Base-by-base conservation (phyloP, 345 rosid genomes). In the Xanthoceras sorbifolium region DNA sequence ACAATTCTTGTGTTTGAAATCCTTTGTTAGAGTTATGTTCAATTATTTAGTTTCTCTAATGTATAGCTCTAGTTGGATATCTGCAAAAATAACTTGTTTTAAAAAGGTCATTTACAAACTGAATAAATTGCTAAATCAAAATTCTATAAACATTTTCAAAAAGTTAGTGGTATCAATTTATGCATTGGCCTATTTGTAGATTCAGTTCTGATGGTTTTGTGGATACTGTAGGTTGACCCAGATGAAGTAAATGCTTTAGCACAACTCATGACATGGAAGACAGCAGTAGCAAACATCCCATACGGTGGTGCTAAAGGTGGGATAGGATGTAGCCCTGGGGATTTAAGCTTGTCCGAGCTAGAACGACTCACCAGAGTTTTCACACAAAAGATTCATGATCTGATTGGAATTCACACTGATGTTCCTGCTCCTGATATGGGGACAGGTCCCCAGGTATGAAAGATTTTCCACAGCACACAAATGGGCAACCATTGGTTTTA, bases 361-460 rank as follows among this genome's bases (percentile, higher is more conserved):
- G 99, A 96, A 82, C 83, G 99, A 46, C 92, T 96, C 20, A 96
- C 98, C 23, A 75, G 98, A 26, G 99, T 96, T 44, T 96, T 96
- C 90, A 93, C 98, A 34, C 99, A 93, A 70, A 96, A 93, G 85
- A 93, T 96, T 2, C 98, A 96, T 34, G 98, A 93, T 81, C 88
- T 96, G 32, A 88, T 96, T 4, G 99, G 99, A 59, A 84, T 90
- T 60, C 97, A 92, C 79, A 83, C 93, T 3, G 97, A 96, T 83
- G 99, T 96, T 79, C 99, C 99, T 1, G 99, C 99, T 64, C 99
- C 98, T 9, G 98, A 96, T 75, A 96, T 96, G 99, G 99, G 98
- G 68, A 96, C 98, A 1, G 92, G 93, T 76, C 91, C 99, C 29
- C 99, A 93, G 97, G 98, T 94, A 79, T 48, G 20, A 26, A 32